A percentile compares a stretch with the other conserved stretches of the same genome.
These are phyloP conservation scores for Oryza punctata DNA, from an alignment of 176 grass and related monocot genomes.

Conservation along the genomic window DNA sequence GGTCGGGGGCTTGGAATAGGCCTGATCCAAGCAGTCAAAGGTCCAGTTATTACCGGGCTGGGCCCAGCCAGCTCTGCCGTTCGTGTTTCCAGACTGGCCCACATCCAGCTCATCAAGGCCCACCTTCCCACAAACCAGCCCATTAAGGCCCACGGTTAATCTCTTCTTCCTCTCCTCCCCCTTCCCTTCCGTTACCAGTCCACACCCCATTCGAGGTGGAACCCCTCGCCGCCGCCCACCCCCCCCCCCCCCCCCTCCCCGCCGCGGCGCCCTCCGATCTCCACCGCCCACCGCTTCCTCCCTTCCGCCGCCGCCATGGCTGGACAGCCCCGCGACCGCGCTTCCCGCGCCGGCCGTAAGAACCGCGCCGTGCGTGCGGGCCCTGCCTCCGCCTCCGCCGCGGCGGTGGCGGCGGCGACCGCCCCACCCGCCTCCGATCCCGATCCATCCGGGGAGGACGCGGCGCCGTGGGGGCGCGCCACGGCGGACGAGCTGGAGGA, in stretches of 20 bases:
- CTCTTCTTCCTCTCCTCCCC: constrained; percentile 30
- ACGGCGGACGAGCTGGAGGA: constrained; percentile 78
- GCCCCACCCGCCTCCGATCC: constrained; percentile 50
- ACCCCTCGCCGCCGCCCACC: constrained; percentile 30
- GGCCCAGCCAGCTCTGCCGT: no score
- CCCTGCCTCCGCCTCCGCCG: not conserved
- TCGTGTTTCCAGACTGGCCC: no score
- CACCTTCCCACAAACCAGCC: not conserved
- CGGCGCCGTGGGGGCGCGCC: constrained; percentile 52
- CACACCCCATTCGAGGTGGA: constrained; percentile 37
- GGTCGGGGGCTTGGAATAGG: not conserved
- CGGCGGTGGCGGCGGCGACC: not conserved
- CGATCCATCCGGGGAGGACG: constrained; percentile 40
- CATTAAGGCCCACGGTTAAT: not conserved
- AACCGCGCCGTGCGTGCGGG: constrained; percentile 39
- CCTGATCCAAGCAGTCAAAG: not conserved
- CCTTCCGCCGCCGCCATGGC: constrained; percentile 30
- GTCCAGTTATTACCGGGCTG: no score
- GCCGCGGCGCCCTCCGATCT: constrained; percentile 37
- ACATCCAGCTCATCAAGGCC: not conserved
- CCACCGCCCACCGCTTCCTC: not conserved
- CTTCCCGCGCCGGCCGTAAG: constrained; percentile 25
- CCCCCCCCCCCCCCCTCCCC: not conserved
- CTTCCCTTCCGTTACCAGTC: constrained; percentile 29
- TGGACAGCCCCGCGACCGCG: constrained; percentile 44